A percentile compares a stretch with the other conserved stretches of the same genome.
Evolutionary conservation across 2,329 filamentous ascomycete genomes (phyloP).

Genomic region (Fusarium chaquense): DNA sequence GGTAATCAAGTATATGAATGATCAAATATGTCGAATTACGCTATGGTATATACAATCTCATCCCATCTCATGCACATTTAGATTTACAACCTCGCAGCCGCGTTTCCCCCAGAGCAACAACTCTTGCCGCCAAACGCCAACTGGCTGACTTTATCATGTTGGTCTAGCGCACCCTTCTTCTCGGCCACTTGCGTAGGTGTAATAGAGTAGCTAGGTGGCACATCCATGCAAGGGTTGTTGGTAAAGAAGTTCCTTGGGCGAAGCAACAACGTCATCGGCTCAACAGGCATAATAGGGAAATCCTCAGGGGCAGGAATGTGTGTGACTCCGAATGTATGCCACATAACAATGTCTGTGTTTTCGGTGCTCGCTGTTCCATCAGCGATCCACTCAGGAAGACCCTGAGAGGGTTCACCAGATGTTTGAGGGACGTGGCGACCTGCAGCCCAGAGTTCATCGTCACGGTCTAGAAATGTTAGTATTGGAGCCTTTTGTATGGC

Average conservation of each 20-base stretch:
- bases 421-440: slow-evolving; percentile 91
- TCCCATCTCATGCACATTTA: background rate
- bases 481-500: rapidly evolving
- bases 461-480: slow-evolving; percentile 67
- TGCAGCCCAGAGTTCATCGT: slow-evolving; percentile 85
- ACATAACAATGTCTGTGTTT: slow-evolving; percentile 88
- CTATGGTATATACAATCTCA: slow-evolving; percentile 13
- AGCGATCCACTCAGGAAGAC: slow-evolving; percentile 82
- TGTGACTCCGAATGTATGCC: slow-evolving; percentile 93
- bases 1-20: background rate
- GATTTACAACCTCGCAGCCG: slow-evolving; percentile 28
- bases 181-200: slow-evolving; percentile 49
- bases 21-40: slow-evolving; percentile 2
- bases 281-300: slow-evolving; percentile 90
- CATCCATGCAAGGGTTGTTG: slow-evolving; percentile 82
- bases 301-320: slow-evolving; percentile 93
- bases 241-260: slow-evolving; percentile 86
- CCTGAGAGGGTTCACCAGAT: slow-evolving; percentile 79
- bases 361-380: slow-evolving; percentile 76
- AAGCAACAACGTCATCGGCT: slow-evolving; percentile 84
- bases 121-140: slow-evolving; percentile 44
- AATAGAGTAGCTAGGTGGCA: slow-evolving; percentile 67
- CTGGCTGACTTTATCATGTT: slow-evolving; percentile 41
- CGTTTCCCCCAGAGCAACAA: slow-evolving; percentile 29
- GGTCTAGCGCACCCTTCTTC: slow-evolving; percentile 43